These are phyloP conservation scores for Triticum urartu DNA, from an alignment of 176 grass and related monocot species.

Conservation along the genomic window DNA sequence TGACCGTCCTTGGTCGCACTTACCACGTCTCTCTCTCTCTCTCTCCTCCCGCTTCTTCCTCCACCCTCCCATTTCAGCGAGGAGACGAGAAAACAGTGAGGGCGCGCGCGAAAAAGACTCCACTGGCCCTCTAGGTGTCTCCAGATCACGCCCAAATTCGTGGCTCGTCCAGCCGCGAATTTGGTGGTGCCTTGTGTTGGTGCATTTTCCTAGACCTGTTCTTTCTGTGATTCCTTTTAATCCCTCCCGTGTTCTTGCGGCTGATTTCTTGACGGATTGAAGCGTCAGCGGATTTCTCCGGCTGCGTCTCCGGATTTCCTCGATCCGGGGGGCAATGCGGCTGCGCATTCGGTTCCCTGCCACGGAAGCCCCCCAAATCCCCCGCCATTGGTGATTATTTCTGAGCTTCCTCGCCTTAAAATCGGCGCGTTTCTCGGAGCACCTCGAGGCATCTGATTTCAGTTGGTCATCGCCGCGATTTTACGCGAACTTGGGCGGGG, in stretches of 20 bases:
- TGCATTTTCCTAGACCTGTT: not conserved
- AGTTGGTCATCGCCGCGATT: not conserved
- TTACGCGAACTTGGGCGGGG: not conserved
- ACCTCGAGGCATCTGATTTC: not conserved
- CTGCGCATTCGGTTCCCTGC: not conserved
- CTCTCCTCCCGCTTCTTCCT: not conserved
- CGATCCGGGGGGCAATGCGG: not conserved
- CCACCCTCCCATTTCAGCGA: not conserved
- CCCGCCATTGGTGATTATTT: not conserved
- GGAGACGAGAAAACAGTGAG: not conserved
- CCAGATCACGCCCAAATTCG: constrained; percentile 24
- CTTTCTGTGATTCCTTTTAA: not conserved
- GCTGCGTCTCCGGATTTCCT: not conserved
- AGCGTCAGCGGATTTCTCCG: constrained; percentile 1
- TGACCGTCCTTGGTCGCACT: not conserved
- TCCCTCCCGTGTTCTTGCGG: not conserved
- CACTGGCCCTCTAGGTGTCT: not conserved
- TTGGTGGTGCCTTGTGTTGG: constrained; percentile 15
- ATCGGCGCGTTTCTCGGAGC: not conserved
- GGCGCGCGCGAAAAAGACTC: not conserved
- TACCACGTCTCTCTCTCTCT: not conserved
- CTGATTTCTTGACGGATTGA: not conserved
- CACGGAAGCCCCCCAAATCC: constrained; percentile 2
- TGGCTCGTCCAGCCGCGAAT: constrained; percentile 3
- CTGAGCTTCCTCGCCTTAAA: not conserved